Evolutionary conservation across 306 rosid genomes (phyloP), one percentile per base, ranked within the genome.

Genomic region (Amphicarpaea edgeworthii): DNA sequence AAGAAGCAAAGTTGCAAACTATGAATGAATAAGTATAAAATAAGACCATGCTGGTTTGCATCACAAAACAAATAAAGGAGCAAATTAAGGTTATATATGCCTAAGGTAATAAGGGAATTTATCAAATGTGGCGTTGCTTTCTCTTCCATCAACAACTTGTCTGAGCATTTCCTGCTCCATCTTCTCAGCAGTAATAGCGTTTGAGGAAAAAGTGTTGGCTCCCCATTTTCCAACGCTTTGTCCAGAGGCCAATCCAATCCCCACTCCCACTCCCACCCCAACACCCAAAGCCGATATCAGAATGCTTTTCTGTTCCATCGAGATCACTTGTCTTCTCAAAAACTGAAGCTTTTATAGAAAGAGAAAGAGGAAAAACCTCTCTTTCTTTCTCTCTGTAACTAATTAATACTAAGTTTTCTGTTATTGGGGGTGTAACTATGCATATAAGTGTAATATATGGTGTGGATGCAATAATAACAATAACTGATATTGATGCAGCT

Each of bases 211-310:
- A 32, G 17, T 14, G 58, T 40, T 41, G 46, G 82, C 77, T 0
- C 87, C 81, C 98, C 99, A 90, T 77, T 83, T 89, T 1, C 76
- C 63, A 51, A 90, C 86, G 20, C 58, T 72, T 76, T 88, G 97
- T 17, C 97, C 92, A 23, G 97, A 89, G 11, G 96, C 99, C 73
- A 95, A 50, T 20, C 97, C 97, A 4, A 95, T 73, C 21, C 99
- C 99, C 12, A 95, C 97, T 23, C 98, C 98, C 5, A 91, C 93
- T 7, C 98, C 98, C 53, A 92, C 89, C 2, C 99, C 97, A 1
- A 92, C 97, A 8, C 97, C 51, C 77, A 95, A 71, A 14, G 99
- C 99, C 64, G 97, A 95, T 40, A 92, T 73, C 80, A 92, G 54
- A 32, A 86, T 7, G 19, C 90, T 80, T 77, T 83, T 95, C 86